These are phyloP conservation scores for Trametes maxima DNA, from an alignment of 768 basidiomycete species.

Conservation along the genomic window DNA sequence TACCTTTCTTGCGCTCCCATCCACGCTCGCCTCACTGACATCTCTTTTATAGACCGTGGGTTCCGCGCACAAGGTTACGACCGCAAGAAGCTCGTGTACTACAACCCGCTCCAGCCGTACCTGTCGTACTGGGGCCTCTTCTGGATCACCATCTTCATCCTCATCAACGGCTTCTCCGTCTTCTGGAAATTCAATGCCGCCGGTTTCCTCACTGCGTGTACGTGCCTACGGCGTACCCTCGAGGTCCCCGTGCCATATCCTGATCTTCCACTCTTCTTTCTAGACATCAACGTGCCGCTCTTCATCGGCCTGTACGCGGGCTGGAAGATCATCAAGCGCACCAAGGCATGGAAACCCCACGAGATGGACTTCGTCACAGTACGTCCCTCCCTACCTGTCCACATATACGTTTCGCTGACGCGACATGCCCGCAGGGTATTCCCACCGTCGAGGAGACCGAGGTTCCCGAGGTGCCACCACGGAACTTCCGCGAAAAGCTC, in stretches of 20 bases:
- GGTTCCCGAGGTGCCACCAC: slow-evolving; percentile 49
- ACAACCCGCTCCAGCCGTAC: slow-evolving; percentile 64
- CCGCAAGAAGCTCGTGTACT: slow-evolving; percentile 62
- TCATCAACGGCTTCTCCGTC: slow-evolving; percentile 56
- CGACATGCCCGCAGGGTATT: slow-evolving; percentile 44
- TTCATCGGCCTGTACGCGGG: slow-evolving; percentile 48
- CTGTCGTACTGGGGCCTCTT: slow-evolving; percentile 70
- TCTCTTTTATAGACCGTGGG: slow-evolving; percentile 50
- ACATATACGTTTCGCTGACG: slow-evolving; percentile 1
- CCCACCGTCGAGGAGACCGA: slow-evolving; percentile 74
- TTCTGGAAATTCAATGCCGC: slow-evolving; percentile 65
- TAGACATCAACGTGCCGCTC: slow-evolving; percentile 50
- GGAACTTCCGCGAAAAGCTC: slow-evolving; percentile 52
- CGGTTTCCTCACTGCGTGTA: slow-evolving; percentile 52
- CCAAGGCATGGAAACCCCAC: slow-evolving; percentile 51
- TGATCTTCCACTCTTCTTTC: slow-evolving; percentile 6
- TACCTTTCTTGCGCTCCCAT: slow-evolving; percentile 8
- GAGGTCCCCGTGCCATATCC: background rate
- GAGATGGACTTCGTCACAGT: slow-evolving; percentile 73
- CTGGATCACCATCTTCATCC: slow-evolving; percentile 64
- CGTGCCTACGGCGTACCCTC: slow-evolving; percentile 13
- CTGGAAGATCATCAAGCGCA: slow-evolving; percentile 46
- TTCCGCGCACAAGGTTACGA: slow-evolving; percentile 66
- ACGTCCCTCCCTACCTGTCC: background rate
- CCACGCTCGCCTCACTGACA: background rate